These are phyloP conservation scores for Xylona heveae DNA, from an alignment of 495 filamentous ascomycete genomes.

Conservation along the genomic window DNA sequence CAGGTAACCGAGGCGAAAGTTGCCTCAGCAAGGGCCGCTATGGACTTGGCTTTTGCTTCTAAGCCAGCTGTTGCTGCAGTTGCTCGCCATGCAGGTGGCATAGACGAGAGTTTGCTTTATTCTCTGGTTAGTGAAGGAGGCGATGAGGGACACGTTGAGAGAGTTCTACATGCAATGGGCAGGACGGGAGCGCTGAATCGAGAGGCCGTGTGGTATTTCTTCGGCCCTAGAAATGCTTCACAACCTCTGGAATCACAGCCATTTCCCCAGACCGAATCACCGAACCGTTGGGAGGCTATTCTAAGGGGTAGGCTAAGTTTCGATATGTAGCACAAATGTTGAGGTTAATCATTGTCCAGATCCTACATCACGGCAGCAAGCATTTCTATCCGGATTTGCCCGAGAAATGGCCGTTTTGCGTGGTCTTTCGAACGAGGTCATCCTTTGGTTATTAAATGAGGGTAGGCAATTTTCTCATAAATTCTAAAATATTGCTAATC, in stretches of 20 bases:
- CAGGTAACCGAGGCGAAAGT: conserved; percentile 34
- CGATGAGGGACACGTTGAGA: conserved; percentile 9
- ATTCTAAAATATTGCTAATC: conserved; percentile 1
- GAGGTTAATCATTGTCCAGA: conserved; percentile 17
- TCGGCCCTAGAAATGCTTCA: no score
- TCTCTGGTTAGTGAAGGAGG: conserved; percentile 3
- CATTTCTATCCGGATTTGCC: conserved; percentile 46
- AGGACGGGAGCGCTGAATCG: conserved; percentile 49
- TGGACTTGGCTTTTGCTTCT: conserved; percentile 14
- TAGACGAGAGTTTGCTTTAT: not conserved
- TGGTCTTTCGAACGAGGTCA: conserved; percentile 43
- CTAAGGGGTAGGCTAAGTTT: conserved; percentile 17
- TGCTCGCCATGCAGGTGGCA: conserved; percentile 3
- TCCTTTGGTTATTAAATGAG: conserved; percentile 53
- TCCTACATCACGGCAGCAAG: conserved; percentile 30
- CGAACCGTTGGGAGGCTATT: conserved; percentile 17
- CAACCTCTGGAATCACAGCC: no score
- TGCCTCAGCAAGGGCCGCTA: conserved; percentile 24
- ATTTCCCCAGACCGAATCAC: conserved; percentile 14
- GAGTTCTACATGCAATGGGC: conserved; percentile 41
- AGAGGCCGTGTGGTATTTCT: conserved; percentile 46
- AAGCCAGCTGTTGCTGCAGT: not conserved
- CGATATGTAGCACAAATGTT: conserved; percentile 10
- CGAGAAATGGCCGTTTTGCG: conserved; percentile 32
- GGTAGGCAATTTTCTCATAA: conserved; percentile 13